Evolutionary conservation across 2,329 filamentous ascomycete species (phyloP), one percentile per base, ranked within the genome.

Genomic region (Hypoxylon sp.): DNA sequence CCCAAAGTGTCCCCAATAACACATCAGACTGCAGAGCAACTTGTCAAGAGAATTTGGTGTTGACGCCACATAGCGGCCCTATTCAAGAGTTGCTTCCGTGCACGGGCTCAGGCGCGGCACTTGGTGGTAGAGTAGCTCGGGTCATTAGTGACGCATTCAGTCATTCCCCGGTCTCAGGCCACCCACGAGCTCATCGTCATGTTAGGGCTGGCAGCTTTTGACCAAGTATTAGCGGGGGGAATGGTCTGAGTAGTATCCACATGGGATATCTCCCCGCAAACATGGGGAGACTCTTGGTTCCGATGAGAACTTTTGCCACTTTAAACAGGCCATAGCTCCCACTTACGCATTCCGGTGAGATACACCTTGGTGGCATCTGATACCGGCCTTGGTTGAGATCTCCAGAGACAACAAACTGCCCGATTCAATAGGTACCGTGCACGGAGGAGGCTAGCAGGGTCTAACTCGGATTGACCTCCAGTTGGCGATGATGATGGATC

Each of bases 31-130:
- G 22, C 33, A 58, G 20, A 6, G 14, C 22, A 32, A 26, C 14
- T 52, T 14, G 48, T 30, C 42, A 11, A 28, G 57, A 28, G 16
- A 58, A 30, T 53, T 12, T 28, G 33, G n/a, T 36, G 53, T 28
- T 9, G 42, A 14, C n/a, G 12, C 36, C 14, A 32, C 20, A 42
- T 36, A 20, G 36, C 28, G 24, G 36, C n/a, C 18, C 22, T 28
- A 26, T 52, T 40, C 20, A 18, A n/a, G 11, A 33, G 20, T 32
- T 18, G 18, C 20, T 20, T 55, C 30, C 28, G 28, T 14, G 28
- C 20, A 55, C 22, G 16, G 40, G 30, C 28, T 46, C 9, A 46
- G 40, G 42, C 28, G 52, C 22, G 28, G 51, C 26, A 4, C 26
- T 32, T 18, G 22, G 24, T 33, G 16, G 26, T n/a, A 54, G 42